Base-by-base conservation (phyloP, 768 basidiomycete species). In the Kwoniella pini region DNA sequence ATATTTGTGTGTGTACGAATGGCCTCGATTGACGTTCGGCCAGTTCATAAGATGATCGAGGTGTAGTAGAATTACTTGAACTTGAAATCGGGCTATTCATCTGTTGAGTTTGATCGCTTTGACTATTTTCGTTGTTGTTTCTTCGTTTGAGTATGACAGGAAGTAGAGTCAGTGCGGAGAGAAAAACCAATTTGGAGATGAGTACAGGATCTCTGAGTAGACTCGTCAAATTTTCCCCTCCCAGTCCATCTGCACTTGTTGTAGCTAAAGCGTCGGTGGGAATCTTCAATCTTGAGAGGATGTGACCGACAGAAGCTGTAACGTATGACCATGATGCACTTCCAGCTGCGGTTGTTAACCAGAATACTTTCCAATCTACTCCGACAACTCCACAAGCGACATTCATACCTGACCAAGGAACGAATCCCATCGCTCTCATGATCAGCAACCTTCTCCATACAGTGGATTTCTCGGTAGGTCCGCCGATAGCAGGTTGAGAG, bases 351-450 rank as follows among this genome's bases (percentile, higher is more conserved):
- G 77, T 79, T 7, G 79, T 80, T 15, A 75, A 57, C 63, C 76
- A 73, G 55, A 80, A 80, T 1, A 68, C 70, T 33, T 65, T 61
- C 74, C 72, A 74, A 24, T 71, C 80, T 15, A 97, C 91, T 31
- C 89, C 88, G 69, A 89, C 90, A 26, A 95, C 91, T 52, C 93
- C 93, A 78, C 89, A 95, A 44, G 93, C 93, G 59, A 97, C 89
- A 77, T 97, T 97, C 82, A 97, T 91, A 60, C 91, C 92, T 58
- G 90, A 91, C 94, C 94, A 97, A 4, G 94, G 94, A 3, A 96
- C 91, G 55, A 97, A 85, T 19, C 94, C 94, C 70, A 95, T 85
- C 59, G 95, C 86, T 49, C 94, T 86, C 64, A 97, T 84, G 59
- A 95, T 84, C 2, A 91, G 87, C 43, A 96, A 81, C 39, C 92